Evolutionary conservation across 768 basidiomycete genomes (phyloP), one percentile per base, ranked within the genome.

Genomic region (Collybiopsis luxurians): DNA sequence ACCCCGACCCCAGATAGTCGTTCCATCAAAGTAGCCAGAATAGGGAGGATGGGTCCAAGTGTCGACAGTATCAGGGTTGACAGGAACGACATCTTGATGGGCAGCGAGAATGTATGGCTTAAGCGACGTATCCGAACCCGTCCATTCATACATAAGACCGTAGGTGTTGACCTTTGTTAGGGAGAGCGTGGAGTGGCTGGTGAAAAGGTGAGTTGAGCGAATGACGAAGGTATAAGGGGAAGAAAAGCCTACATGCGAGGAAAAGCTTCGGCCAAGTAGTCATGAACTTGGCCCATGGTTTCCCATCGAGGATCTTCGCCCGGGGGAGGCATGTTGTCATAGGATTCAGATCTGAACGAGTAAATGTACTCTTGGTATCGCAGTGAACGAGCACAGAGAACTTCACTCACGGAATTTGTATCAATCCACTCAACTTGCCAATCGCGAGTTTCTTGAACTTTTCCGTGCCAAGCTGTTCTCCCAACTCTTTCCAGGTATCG

Each of bases 161-260:
- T 88, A 89, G 0, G 83, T 88, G 67, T 92, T 91, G 63, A 94
- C 82, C 62, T 83, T 85, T 7, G 84, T 84, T 57, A 89, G 75
- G 27, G 75, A 65, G 40, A 92, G 74, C 7, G 70, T 78, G 15
- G 74, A 49, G 66, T 89, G 84, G 11, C 87, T 90, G 38, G 10
- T 1, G 13, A 10, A n/a, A 19, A 5, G 27, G 17, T 50, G 21
- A 12, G n/a, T 27, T 28, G n/a, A n/a, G n/a, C n/a, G n/a, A n/a
- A n/a, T 26, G 31, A 19, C 2, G 43, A n/a, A n/a, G 19, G 19
- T 11, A 3, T 27, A 17, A 12, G 19, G 21, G 27, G 9, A 13
- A 47, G 36, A 10, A 23, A 21, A 31, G 28, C 89, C 77, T 79
- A 82, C 67, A 85, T 73, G 12, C 86, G 82, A 61, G 89, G 94